Evolutionary conservation across 2,329 filamentous ascomycete genomes (phyloP), one percentile per base, ranked within the genome.

Genomic region (Stemphylium beticola): DNA sequence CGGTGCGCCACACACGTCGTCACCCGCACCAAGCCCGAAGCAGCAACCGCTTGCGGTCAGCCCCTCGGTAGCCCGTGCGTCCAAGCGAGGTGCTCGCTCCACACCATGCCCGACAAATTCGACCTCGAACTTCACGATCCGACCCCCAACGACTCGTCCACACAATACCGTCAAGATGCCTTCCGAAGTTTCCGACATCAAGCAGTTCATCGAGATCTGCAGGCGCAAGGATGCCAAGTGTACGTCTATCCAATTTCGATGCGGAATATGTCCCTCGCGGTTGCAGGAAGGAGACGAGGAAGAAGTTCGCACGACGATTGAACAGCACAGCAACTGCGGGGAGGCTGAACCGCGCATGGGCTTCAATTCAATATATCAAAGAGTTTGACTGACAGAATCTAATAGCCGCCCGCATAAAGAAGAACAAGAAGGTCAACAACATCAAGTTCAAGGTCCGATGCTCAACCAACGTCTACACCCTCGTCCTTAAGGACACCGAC

Each of bases 371-470:
- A 15, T 43, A n/a, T 17, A 40, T 15, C 44, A 36, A 18, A 41
- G 24, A 39, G 34, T 24, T 41, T 31, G 44, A 49, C 55, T 57
- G 46, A 57, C 55, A 50, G 14, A 20, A 49, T 9, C 6, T 7
- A 29, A 22, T 18, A 82, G 80, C 81, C 61, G 81, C 80, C 61
- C 77, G 79, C 70, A 81, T 83, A 75, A 82, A 98, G 92, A 95
- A 96, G 87, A 96, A 89, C 88, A 89, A 88, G 82, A 88, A 90
- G 83, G 83, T 84, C 77, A 86, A 89, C 79, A 89, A 93, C 86
- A 93, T 95, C 89, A 99, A 99, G 90, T 98, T 99, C 92, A 99
- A 99, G 92, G 93, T 99, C 87, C 92, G 95, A 82, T 98, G 95
- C 90, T 86, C 91, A 80, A 87, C 88, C 77, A 88, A 95, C 86